These are phyloP conservation scores for Neurospora sp. DNA, from an alignment of 2,329 filamentous ascomycete species.

Conservation along the genomic window DNA sequence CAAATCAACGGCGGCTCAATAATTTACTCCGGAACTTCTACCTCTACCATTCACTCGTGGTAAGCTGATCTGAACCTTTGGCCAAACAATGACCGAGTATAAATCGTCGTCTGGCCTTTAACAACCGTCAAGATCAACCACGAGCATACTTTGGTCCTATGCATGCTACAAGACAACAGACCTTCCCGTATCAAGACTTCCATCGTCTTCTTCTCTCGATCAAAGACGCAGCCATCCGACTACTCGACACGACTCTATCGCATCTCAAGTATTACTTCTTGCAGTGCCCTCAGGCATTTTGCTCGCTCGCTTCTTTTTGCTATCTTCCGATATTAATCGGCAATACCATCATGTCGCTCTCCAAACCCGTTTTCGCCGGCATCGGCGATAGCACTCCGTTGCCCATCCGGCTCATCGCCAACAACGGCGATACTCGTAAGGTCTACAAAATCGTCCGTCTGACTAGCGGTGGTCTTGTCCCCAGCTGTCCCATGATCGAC, in stretches of 20 bases:
- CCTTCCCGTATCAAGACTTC: neutral
- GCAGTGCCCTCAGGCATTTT: neutral
- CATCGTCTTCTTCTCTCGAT: neutral
- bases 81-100: neutral
- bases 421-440: neutral
- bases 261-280: neutral
- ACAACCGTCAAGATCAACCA: neutral
- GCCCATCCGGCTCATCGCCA: neutral
- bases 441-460: no score
- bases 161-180: neutral
- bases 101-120: neutral
- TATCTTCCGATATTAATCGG: neutral
- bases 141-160: neutral
- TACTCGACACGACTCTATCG: neutral
- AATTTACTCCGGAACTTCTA: neutral
- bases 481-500: neutral
- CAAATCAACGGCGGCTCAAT: neutral
- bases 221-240: neutral
- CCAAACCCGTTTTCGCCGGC: neutral
- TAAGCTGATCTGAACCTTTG: neutral
- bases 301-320: neutral
- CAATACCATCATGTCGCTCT: neutral
- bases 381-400: neutral
- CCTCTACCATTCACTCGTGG: neutral
- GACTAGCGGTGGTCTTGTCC: neutral